These are phyloP conservation scores for Colletotrichum sp. DNA, from an alignment of 2,329 filamentous ascomycete genomes.

Conservation along the genomic window DNA sequence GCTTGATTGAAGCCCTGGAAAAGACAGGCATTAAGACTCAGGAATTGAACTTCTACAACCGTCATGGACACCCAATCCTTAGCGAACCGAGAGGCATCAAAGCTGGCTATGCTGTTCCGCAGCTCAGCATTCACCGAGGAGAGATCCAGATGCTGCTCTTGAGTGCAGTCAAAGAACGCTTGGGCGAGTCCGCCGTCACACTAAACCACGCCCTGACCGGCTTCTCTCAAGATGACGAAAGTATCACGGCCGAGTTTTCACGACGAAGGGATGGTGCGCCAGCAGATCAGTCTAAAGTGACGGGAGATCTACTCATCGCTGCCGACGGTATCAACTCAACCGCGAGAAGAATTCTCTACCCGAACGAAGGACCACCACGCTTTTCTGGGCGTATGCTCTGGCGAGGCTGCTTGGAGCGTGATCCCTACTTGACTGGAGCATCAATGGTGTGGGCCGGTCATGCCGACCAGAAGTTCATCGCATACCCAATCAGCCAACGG, in stretches of 20 bases:
- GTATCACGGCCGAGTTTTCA: not conserved
- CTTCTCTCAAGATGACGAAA: not conserved
- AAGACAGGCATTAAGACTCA: conserved; percentile 6
- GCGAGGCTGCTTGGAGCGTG: conserved; percentile 6
- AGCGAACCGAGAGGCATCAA: not conserved
- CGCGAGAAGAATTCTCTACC: not conserved
- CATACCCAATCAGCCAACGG: conserved; percentile 9
- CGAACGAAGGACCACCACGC: not conserved
- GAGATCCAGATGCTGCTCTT: conserved; percentile 3
- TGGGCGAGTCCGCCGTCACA: not conserved
- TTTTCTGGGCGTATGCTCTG: conserved; percentile 14
- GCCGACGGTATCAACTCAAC: conserved; percentile 17
- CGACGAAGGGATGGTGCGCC: not conserved
- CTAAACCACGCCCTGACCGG: conserved; percentile 7
- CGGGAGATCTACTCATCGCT: conserved; percentile 1
- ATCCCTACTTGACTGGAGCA: not conserved
- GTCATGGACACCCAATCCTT: conserved; percentile 1
- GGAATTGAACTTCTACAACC: conserved; percentile 16
- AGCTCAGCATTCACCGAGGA: conserved; percentile 4
- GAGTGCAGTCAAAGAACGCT: conserved; percentile 2
- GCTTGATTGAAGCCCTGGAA: not conserved
- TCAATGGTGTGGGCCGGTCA: conserved; percentile 16
- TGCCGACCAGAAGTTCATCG: conserved; percentile 15
- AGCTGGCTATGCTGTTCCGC: not conserved
- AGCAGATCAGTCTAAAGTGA: not conserved